These are phyloP conservation scores for Miscanthus lutarioriparius DNA, from an alignment of 176 grass and related monocot genomes.

Conservation along the genomic window DNA sequence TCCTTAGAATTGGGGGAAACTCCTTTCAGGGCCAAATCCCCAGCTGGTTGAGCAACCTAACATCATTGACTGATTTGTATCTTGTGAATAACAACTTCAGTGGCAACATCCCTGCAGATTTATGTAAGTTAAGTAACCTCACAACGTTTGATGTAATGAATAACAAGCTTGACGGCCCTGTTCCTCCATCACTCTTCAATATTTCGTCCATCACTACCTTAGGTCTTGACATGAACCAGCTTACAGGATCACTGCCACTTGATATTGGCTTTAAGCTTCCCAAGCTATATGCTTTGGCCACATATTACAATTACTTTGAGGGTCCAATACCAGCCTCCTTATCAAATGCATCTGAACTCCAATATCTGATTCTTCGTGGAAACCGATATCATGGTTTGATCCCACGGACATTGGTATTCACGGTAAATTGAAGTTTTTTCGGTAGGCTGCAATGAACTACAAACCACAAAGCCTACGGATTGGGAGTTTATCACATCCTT, in stretches of 20 bases:
- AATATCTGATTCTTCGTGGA: neutral
- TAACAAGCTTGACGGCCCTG: neutral
- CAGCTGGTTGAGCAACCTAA: conserved; percentile 27
- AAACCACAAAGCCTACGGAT: neutral
- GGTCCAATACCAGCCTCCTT: conserved; percentile 23
- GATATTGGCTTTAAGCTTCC: conserved; percentile 28
- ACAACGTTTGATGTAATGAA: neutral
- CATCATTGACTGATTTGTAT: conserved; percentile 10
- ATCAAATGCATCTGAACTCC: conserved; percentile 10
- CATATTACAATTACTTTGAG: neutral
- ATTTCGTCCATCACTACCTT: neutral
- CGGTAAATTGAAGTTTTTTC: neutral
- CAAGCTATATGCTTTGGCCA: neutral
- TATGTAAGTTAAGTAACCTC: neutral
- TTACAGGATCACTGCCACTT: conserved; percentile 17
- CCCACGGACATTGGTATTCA: conserved; percentile 33
- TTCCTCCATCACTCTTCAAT: conserved; percentile 28
- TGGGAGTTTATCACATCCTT: conserved; percentile 33
- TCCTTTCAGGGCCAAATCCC: neutral
- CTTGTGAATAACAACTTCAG: neutral
- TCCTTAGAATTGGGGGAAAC: neutral
- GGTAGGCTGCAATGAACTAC: neutral
- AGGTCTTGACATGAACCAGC: neutral
- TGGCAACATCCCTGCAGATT: conserved; percentile 11
- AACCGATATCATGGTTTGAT: conserved; percentile 7